phyloP scores from a whole-genome alignment of 106 monocot species.

The Chionographis japonica region DNA sequence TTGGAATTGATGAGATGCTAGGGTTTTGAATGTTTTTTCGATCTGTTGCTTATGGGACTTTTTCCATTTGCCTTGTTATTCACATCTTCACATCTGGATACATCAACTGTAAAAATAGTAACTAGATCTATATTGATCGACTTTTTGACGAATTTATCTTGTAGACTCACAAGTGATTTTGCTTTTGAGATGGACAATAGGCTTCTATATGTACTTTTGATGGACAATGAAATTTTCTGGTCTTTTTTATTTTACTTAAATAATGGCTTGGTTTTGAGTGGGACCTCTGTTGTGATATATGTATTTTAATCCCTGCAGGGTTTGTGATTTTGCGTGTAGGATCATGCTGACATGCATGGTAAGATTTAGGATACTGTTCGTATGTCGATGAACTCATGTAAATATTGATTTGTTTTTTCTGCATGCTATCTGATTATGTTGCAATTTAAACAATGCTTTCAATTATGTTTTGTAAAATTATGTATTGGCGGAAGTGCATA shows the following conservation, averaged over 20 bases:
- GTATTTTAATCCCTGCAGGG: conserved; percentile 81
- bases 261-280: conserved; percentile 2
- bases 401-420: background rate
- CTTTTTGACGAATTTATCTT: too few relatives aligned
- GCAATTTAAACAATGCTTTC: background rate
- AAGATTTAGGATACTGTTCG: conserved; percentile 36
- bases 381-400: conserved; percentile 1
- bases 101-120: too few relatives aligned
- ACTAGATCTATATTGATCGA: too few relatives aligned
- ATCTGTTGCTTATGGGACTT: too few relatives aligned
- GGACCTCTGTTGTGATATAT: conserved; percentile 50
- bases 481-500: background rate
- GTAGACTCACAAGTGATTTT: too few relatives aligned
- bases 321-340: conserved; percentile 56
- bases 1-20: too few relatives aligned
- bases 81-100: too few relatives aligned
- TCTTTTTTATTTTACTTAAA: background rate
- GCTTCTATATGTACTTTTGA: too few relatives aligned
- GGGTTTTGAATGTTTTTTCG: too few relatives aligned
- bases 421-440: background rate
- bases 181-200: too few relatives aligned
- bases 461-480: background rate
- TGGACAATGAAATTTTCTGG: too few relatives aligned
- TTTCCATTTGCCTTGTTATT: too few relatives aligned
- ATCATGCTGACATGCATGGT: conserved; percentile 56